Percentiles rank a stretch among this genome's conserved stretches.
phyloP scores from a whole-genome alignment of 441 rosid genomes.

The Aquilaria agallochum region DNA sequence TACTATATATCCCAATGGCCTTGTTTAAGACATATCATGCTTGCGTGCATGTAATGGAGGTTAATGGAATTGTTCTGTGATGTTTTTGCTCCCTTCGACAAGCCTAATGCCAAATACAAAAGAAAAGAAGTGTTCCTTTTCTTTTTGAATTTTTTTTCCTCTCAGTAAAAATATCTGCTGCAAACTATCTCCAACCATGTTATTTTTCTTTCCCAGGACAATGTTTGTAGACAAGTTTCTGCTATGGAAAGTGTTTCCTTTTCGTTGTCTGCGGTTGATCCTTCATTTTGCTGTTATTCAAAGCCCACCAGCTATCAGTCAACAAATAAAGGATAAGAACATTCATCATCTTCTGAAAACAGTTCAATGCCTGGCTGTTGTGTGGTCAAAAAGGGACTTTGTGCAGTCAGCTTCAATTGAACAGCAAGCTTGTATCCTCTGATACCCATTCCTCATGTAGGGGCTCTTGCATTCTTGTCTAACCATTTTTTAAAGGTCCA shows the following conservation, averaged over 20 bases:
- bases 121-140: too few relatives aligned
- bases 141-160: too few relatives aligned
- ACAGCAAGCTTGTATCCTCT: slow-evolving; percentile 98
- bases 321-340: slow-evolving; percentile 37
- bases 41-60: background rate
- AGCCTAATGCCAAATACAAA: too few relatives aligned
- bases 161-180: background rate
- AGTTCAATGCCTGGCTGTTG: slow-evolving; percentile 54
- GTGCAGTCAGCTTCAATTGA: slow-evolving; percentile 69
- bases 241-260: slow-evolving; percentile 94
- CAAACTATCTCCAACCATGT: background rate
- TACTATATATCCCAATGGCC: too few relatives aligned
- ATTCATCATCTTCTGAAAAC: slow-evolving; percentile 49
- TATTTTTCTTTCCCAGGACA: slow-evolving; percentile 45
- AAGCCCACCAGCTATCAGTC: slow-evolving; percentile 55
- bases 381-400: slow-evolving; percentile 85
- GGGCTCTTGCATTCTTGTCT: too few relatives aligned
- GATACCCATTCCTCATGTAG: slow-evolving; percentile 7
- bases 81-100: too few relatives aligned
- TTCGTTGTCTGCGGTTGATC: slow-evolving; percentile 87
- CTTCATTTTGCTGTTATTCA: slow-evolving; percentile 80
- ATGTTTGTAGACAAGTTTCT: slow-evolving; percentile 84
- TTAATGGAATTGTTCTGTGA: too few relatives aligned
- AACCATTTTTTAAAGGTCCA: too few relatives aligned
- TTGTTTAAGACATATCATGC: too few relatives aligned